A percentile compares a stretch with the other conserved stretches of the same genome.
phyloP scores from a whole-genome alignment of 176 grass and related monocot genomes.

The Avena sativa region DNA sequence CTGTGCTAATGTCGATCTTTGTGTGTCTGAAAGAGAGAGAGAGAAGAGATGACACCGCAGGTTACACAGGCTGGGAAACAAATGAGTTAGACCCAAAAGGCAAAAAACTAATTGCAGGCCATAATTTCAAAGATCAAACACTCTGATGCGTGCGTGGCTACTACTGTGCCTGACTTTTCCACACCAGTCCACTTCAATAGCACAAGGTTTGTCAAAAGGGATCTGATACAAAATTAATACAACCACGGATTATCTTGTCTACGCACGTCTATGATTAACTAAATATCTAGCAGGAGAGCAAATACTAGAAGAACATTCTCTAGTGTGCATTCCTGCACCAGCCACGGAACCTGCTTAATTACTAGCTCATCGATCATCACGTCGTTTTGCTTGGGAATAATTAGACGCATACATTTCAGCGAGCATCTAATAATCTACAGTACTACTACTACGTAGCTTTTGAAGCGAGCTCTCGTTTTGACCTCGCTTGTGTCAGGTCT shows the following conservation, averaged over 20 bases:
- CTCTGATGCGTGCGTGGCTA: conserved; percentile 21
- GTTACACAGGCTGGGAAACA: conserved; percentile 35
- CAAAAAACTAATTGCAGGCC: conserved; percentile 43
- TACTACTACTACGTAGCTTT: conserved; percentile 36
- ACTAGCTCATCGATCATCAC: conserved; percentile 26
- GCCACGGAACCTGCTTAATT: conserved; percentile 4
- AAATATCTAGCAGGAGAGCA: background rate
- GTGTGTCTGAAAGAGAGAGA: background rate
- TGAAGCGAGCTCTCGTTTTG: conserved; percentile 55
- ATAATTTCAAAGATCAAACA: conserved; percentile 49
- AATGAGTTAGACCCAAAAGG: conserved; percentile 42
- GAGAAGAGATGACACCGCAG: conserved; percentile 8
- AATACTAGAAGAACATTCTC: background rate
- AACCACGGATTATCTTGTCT: background rate
- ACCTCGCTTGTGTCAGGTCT: conserved; percentile 59
- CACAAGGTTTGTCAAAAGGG: conserved; percentile 14
- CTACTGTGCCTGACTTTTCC: conserved; percentile 26
- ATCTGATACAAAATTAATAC: background rate
- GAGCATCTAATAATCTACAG: background rate
- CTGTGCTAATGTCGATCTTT: conserved; percentile 9
- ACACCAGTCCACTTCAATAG: conserved; percentile 26
- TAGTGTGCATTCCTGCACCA: conserved; percentile 29
- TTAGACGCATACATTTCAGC: conserved; percentile 42
- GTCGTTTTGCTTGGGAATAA: conserved; percentile 21
- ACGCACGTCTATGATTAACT: conserved; percentile 36